Conservation (phyloP, 305 asterid genomes). For the Rubia tinctorum region DNA sequence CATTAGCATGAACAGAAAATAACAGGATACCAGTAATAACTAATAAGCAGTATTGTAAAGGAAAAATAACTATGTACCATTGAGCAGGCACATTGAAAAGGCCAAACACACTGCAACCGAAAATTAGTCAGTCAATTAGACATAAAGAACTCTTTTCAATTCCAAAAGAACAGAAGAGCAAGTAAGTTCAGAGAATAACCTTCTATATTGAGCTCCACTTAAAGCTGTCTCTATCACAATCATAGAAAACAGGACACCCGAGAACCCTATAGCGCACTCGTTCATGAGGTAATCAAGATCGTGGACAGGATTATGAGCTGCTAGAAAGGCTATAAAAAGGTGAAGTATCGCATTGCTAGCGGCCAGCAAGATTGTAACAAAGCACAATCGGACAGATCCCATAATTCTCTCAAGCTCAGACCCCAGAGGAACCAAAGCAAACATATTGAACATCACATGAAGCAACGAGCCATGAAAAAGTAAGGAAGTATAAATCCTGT, state of each 20-base stretch:
- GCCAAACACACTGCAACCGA: slow-evolving; percentile 80
- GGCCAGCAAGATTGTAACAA: slow-evolving; percentile 59
- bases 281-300: slow-evolving; percentile 44
- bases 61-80: slow-evolving; percentile 44
- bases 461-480: slow-evolving; percentile 87
- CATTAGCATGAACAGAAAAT: neutral
- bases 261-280: slow-evolving; percentile 95
- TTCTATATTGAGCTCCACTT: slow-evolving; percentile 86
- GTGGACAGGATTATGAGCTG: slow-evolving; percentile 59
- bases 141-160: neutral
- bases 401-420: slow-evolving; percentile 96
- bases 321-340: slow-evolving; percentile 56
- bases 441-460: slow-evolving; percentile 92
- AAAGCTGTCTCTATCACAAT: slow-evolving; percentile 92
- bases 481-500: slow-evolving; percentile 77
- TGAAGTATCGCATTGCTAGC: slow-evolving; percentile 79
- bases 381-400: slow-evolving; percentile 88
- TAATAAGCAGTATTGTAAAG: slow-evolving; percentile 7
- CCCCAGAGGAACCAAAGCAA: slow-evolving; percentile 96
- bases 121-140: slow-evolving; percentile 22
- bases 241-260: slow-evolving; percentile 94
- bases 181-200: slow-evolving; percentile 41
- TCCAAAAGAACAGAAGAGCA: neutral
- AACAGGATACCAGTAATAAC: slow-evolving; percentile 2
- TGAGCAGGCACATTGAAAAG: slow-evolving; percentile 92